Percentiles rank a stretch among this genome's conserved stretches.
These are phyloP conservation scores for Apophysomyces ossiformis DNA, from an alignment of 371 early-diverging fungal genomes.

Conservation along the genomic window DNA sequence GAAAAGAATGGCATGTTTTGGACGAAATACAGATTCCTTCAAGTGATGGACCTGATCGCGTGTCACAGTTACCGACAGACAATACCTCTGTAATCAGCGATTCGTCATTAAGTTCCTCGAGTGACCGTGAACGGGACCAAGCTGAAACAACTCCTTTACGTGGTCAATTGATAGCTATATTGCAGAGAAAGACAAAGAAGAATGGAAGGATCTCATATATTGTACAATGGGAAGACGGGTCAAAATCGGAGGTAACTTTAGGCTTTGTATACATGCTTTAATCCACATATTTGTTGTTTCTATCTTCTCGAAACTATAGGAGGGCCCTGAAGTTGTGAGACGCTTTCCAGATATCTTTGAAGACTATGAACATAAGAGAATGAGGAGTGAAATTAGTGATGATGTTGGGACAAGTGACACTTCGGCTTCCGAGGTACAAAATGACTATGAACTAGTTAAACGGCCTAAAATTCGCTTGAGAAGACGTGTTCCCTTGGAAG, in stretches of 20 bases:
- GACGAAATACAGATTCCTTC: neutral
- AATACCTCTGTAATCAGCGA: neutral
- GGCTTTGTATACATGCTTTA: neutral
- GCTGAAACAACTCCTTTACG: neutral
- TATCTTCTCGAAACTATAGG: neutral
- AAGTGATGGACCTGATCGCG: neutral
- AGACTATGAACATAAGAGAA: conserved; percentile 2
- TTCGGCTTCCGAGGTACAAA: neutral
- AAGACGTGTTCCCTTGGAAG: neutral
- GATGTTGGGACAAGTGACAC: neutral
- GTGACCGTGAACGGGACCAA: neutral
- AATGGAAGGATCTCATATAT: conserved; percentile 13
- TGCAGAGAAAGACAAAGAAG: neutral
- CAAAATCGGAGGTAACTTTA: conserved; percentile 9
- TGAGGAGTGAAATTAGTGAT: neutral
- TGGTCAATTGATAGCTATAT: neutral
- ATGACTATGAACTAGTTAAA: neutral
- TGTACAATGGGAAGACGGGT: conserved; percentile 14
- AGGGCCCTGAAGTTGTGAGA: neutral
- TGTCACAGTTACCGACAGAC: neutral
- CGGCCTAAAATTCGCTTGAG: neutral
- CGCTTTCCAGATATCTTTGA: neutral
- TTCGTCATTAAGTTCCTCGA: neutral
- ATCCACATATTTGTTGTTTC: neutral
- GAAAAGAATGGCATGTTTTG: neutral